A percentile compares a stretch with the other conserved stretches of the same genome.
Evolutionary conservation across 495 filamentous ascomycete genomes (phyloP).

Genomic region (Saxophila tyrrhenica): DNA sequence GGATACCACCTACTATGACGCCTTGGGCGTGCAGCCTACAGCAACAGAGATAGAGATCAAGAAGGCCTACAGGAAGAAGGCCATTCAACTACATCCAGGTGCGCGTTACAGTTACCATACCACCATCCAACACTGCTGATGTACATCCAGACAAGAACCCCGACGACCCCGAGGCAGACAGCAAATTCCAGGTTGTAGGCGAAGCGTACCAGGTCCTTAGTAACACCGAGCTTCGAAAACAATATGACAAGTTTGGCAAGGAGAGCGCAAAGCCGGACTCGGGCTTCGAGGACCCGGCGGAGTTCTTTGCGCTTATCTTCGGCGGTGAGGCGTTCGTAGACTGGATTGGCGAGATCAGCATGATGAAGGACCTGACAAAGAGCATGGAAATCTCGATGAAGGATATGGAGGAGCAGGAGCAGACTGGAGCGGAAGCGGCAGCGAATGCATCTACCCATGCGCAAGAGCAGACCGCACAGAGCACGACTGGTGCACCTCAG

Average conservation of each 20-base stretch:
- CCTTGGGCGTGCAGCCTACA: conserved; percentile 72
- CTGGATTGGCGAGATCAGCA: conserved; percentile 36
- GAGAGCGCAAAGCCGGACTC: conserved; percentile 75
- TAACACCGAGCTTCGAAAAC: conserved; percentile 68
- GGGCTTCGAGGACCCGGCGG: conserved; percentile 90
- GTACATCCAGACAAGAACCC: conserved; percentile 78
- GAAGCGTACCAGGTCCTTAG: conserved; percentile 97
- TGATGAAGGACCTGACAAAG: conserved; percentile 37
- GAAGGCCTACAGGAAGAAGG: conserved; percentile 96
- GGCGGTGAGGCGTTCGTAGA: conserved; percentile 88
- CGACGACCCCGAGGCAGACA: conserved; percentile 86
- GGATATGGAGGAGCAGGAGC: conserved; percentile 31
- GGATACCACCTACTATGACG: conserved; percentile 58
- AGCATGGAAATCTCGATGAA: conserved; percentile 35
- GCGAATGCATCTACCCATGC: conserved; percentile 28
- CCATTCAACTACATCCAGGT: conserved; percentile 70
- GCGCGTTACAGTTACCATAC: conserved; percentile 8
- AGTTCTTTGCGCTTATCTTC: conserved; percentile 99
- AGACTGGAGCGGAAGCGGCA: conserved; percentile 16
- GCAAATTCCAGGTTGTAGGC: conserved; percentile 81
- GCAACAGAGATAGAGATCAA: conserved; percentile 96
- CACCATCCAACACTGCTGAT: not conserved
- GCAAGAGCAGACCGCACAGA: conserved; percentile 20
- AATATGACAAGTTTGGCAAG: conserved; percentile 96
- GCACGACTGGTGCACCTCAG: not conserved